Evolutionary conservation across 73 alveolate species (phyloP).

Genomic region (Paramecium sexaurelia): DNA sequence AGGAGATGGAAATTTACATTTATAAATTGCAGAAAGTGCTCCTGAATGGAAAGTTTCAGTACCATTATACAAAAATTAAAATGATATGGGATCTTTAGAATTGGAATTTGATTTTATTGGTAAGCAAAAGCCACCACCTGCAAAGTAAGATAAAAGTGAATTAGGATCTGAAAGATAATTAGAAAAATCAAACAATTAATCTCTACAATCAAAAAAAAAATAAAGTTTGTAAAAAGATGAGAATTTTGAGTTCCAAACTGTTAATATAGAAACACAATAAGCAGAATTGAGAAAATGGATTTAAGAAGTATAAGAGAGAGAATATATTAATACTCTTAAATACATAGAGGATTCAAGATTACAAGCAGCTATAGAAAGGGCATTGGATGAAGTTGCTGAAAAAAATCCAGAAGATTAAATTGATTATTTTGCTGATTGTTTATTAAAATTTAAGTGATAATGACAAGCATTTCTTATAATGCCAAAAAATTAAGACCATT

Average conservation of each 20-base stretch:
- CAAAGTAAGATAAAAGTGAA: not conserved
- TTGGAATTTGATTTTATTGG: slow-evolving; percentile 16
- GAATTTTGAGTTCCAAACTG: not conserved
- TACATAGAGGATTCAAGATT: not conserved
- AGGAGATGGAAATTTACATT: not conserved
- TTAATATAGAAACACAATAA: not conserved
- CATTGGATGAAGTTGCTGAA: slow-evolving; percentile 19
- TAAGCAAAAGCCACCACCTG: slow-evolving; percentile 6
- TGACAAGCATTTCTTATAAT: slow-evolving; percentile 18
- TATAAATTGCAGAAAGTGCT: not conserved
- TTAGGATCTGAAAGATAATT: not conserved
- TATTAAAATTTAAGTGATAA: slow-evolving; percentile 33
- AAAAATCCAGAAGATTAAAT: slow-evolving; percentile 18
- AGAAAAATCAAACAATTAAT: not conserved
- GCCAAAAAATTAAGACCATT: slow-evolving; percentile 21
- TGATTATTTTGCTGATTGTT: slow-evolving; percentile 47
- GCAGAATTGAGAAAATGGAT: not conserved
- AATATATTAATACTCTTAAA: not conserved
- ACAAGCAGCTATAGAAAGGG: not conserved
- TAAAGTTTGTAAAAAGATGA: not conserved
- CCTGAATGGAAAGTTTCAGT: slow-evolving; percentile 25
- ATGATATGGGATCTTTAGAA: not conserved
- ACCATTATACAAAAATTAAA: not conserved
- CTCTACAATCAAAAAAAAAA: not conserved
- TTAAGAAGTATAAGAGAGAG: not conserved